Evolutionary conservation across 148 eudicot species (phyloP).

Genomic region (Rheum nobile): DNA sequence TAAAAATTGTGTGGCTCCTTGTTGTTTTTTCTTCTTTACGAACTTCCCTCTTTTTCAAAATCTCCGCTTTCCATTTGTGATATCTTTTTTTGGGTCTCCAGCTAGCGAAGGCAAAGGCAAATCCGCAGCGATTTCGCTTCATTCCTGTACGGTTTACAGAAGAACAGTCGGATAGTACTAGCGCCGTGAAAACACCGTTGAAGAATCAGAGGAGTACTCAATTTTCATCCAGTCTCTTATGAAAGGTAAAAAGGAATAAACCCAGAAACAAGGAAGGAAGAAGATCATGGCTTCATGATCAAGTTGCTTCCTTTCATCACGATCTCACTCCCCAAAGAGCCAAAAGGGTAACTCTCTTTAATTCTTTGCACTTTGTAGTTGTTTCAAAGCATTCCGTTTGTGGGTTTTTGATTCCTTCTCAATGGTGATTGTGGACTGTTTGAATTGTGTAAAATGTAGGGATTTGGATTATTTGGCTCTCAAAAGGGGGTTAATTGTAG

Average conservation of each 20-base stretch:
- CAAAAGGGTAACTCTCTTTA: neutral
- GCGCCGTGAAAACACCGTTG: neutral
- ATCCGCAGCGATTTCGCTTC: neutral
- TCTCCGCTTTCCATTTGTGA: neutral
- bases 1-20: neutral
- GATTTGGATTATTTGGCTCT: neutral
- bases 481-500: neutral
- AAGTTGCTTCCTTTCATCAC: conserved; percentile 2
- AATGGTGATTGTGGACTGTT: neutral
- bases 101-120: neutral
- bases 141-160: neutral
- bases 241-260: neutral
- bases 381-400: neutral
- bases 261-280: conserved; percentile 3
- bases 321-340: neutral
- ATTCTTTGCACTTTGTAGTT: neutral
- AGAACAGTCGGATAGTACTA: neutral
- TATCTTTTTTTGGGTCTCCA: neutral
- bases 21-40: too few relatives aligned
- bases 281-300: conserved; percentile 1
- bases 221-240: neutral
- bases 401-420: neutral
- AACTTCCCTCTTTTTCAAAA: neutral
- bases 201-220: neutral
- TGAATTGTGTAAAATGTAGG: neutral